These are phyloP conservation scores for Alternaria longipes DNA, from an alignment of 2,329 filamentous ascomycete species.

Conservation along the genomic window DNA sequence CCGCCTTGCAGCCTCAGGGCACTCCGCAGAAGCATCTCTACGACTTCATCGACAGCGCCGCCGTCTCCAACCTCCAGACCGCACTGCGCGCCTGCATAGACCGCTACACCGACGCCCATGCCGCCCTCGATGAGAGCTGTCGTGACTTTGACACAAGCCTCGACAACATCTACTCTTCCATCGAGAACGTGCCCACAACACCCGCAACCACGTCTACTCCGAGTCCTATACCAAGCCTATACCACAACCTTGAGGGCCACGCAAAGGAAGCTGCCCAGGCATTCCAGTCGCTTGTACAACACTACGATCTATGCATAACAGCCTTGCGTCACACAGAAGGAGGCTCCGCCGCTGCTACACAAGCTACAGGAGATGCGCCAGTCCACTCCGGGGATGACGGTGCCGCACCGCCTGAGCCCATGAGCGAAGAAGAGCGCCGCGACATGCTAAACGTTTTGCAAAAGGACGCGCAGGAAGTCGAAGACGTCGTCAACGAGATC, in stretches of 20 bases:
- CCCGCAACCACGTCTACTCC: slow-evolving; percentile 42
- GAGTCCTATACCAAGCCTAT: slow-evolving; percentile 57
- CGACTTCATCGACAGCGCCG: slow-evolving; percentile 79
- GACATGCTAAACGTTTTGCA: slow-evolving; percentile 86
- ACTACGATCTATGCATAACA: slow-evolving; percentile 93
- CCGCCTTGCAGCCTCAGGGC: slow-evolving; percentile 65
- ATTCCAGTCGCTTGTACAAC: slow-evolving; percentile 80
- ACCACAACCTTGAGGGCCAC: slow-evolving; percentile 70
- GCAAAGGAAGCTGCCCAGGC: slow-evolving; percentile 84
- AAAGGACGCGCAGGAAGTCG: slow-evolving; percentile 71
- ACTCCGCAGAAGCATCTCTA: slow-evolving; percentile 67
- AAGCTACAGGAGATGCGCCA: slow-evolving; percentile 50
- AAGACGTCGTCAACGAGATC: slow-evolving; percentile 72
- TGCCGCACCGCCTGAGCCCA: slow-evolving; percentile 68
- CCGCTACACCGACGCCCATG: slow-evolving; percentile 74
- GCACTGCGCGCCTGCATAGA: slow-evolving; percentile 76
- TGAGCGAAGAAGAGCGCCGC: slow-evolving; percentile 76
- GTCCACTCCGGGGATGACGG: slow-evolving; percentile 39
- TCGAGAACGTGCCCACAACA: slow-evolving; percentile 44
- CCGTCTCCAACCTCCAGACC: slow-evolving; percentile 71
- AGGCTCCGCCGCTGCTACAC: slow-evolving; percentile 59
- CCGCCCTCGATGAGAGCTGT: slow-evolving; percentile 62
- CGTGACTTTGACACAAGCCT: slow-evolving; percentile 79
- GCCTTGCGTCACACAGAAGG: slow-evolving; percentile 88
- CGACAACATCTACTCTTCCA: slow-evolving; percentile 47